Percentiles rank a stretch among this genome's conserved stretches.
Conservation (phyloP, 1,284 basidiomycete genomes). For the Microbotryum scabiosae region DNA sequence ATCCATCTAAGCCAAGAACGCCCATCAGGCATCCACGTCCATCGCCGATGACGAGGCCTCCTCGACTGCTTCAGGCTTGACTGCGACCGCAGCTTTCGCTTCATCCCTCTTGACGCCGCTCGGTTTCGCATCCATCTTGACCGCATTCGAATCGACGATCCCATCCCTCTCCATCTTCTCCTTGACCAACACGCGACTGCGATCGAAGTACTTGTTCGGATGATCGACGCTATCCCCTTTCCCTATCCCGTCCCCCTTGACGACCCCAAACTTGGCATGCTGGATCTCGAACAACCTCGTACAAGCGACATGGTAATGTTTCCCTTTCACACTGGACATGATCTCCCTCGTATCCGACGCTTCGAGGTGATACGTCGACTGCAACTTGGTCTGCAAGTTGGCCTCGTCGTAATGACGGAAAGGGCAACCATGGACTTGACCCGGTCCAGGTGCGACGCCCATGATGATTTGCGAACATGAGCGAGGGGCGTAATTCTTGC, state of each 20-base stretch:
- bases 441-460: conserved; percentile 60
- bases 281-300: conserved; percentile 95
- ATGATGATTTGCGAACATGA: conserved; percentile 89
- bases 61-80: no score
- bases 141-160: background rate
- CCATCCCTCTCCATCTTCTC: conserved; percentile 3
- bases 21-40: no score
- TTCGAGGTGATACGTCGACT: conserved; percentile 61
- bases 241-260: conserved; percentile 82
- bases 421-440: conserved; percentile 84
- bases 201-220: conserved; percentile 69
- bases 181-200: conserved; percentile 11
- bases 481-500: conserved; percentile 89
- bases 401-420: conserved; percentile 83
- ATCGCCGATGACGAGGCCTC: no score
- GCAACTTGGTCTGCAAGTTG: conserved; percentile 70
- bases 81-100: no score
- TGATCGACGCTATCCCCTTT: conserved; percentile 84
- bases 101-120: no score
- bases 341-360: conserved; percentile 80
- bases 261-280: conserved; percentile 62
- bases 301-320: conserved; percentile 92
- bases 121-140: no score
- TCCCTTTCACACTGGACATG: conserved; percentile 65
- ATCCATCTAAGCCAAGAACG: no score